Evolutionary conservation across 495 filamentous ascomycete species (phyloP), one percentile per base, ranked within the genome.

Genomic region (Lichenothelia convexa): DNA sequence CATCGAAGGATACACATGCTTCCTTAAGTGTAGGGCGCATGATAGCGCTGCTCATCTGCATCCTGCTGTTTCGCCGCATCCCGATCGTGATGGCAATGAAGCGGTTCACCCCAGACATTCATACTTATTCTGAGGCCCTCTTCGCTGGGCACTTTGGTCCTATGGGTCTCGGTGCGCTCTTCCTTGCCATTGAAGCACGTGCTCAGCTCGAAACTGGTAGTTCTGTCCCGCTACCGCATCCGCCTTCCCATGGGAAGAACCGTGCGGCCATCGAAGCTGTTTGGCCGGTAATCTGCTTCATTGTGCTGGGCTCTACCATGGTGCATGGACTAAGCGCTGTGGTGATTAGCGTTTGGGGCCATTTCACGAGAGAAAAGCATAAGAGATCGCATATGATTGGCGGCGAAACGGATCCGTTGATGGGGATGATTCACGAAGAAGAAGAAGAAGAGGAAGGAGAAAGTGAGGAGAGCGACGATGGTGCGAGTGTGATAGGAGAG

Each of bases 71-170:
- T 40, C 49, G 64, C 8, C 51, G 65, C 13, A 53, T 69, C 6
- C 64, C 65, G 1, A 54, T 64, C 43, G 53, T 67, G 2, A 44
- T 61, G 18, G 46, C 51, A 4, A 41, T 62, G 32, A 57, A 67
- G 36, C 45, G 39, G 5, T 56, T 49, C 37, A 59, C 59, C 26
- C 63, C 54, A 5, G 60, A 61, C 29, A 51, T 69, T 36, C 39
- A 49, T 3, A 65, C 64, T 1, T 56, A 50, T 34, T 47, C 51
- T 11, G 65, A 69, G 44, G 65, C 63, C 0, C 48, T 69, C 4
- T 69, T 67, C 47, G 54, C 50, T 38, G 64, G 65, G 0, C 64
- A 67, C 44, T 67, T 69, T 41, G 63, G 62, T 1, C 62, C 63
- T 26, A 69, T 69, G 59, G 65, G 65, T 19, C 49, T 67, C 1